Percentiles rank a stretch among this genome's conserved stretches.
Conservation (phyloP, 1,139 yeast species). For the Saccharomyces hybrid region DNA sequence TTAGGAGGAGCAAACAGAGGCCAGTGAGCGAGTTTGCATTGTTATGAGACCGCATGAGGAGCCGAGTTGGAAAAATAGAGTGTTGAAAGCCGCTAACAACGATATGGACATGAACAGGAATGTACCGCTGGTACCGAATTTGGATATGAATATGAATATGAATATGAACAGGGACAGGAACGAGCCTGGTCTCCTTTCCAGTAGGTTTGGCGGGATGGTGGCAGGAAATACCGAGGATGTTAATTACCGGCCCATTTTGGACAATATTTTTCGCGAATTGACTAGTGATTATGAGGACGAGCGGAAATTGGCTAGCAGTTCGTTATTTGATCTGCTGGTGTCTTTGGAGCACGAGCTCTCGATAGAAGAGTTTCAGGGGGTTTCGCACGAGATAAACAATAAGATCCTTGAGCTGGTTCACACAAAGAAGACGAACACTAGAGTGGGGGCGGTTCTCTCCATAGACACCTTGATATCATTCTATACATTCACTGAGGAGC, state of each 20-base stretch:
- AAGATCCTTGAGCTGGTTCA: conserved; percentile 79
- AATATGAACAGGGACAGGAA: background rate
- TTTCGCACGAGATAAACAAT: conserved; percentile 80
- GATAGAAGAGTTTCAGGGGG: conserved; percentile 69
- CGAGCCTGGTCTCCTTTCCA: background rate
- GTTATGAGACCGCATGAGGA: background rate
- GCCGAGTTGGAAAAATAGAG: background rate
- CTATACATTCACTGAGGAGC: conserved; percentile 67
- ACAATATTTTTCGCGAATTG: conserved; percentile 20
- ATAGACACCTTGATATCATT: conserved; percentile 82
- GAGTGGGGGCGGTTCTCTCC: conserved; percentile 87
- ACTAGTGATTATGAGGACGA: conserved; percentile 37
- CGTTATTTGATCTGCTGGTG: conserved; percentile 57
- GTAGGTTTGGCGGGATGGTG: background rate
- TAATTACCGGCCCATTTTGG: background rate
- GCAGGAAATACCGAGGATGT: background rate
- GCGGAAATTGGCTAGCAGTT: conserved; percentile 52
- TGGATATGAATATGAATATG: background rate
- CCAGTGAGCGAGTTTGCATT: background rate
- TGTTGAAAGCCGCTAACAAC: background rate
- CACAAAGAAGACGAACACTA: conserved; percentile 60
- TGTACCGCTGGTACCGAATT: background rate
- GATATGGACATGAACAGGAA: background rate
- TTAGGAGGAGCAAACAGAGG: background rate
- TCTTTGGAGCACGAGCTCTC: conserved; percentile 68